Percentiles rank a stretch among this genome's conserved stretches.
Conservation (phyloP, 1,284 basidiomycete genomes). For the Pseudozyma sp. region DNA sequence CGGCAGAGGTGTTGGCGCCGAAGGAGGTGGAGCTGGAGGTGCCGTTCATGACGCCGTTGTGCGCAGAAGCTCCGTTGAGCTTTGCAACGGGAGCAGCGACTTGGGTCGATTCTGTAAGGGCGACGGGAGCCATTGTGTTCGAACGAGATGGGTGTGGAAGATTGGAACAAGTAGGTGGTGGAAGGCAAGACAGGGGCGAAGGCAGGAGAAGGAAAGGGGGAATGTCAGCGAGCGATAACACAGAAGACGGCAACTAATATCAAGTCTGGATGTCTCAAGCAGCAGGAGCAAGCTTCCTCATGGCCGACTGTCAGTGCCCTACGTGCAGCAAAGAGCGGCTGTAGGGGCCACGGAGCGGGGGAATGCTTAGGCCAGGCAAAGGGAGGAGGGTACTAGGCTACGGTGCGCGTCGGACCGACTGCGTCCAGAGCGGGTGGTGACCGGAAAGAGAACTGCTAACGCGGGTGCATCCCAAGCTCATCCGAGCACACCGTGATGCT, state of each 20-base stretch:
- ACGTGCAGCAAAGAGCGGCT: background rate
- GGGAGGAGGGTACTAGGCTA: background rate
- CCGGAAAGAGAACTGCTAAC: too few relatives aligned
- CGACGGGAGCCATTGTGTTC: conserved; percentile 36
- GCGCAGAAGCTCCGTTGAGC: conserved; percentile 7
- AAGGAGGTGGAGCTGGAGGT: conserved; percentile 14
- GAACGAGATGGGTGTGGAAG: background rate
- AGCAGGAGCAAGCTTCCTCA: too few relatives aligned
- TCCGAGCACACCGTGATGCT: background rate
- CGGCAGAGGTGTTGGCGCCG: conserved; percentile 61
- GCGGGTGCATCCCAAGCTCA: too few relatives aligned
- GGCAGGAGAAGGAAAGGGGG: background rate
- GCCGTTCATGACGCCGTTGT: conserved; percentile 33
- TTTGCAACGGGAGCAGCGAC: conserved; percentile 19
- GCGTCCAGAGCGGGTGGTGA: background rate
- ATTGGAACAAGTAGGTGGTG: background rate
- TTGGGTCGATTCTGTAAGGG: conserved; percentile 21
- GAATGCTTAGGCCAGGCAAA: background rate
- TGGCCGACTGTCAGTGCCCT: too few relatives aligned
- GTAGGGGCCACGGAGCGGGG: background rate
- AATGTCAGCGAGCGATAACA: background rate
- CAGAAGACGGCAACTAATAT: too few relatives aligned
- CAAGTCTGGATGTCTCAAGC: too few relatives aligned
- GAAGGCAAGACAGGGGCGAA: background rate
- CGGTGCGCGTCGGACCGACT: conserved; percentile 45